These are phyloP conservation scores for Pistacia integerrima DNA, from an alignment of 345 rosid species.

Conservation along the genomic window DNA sequence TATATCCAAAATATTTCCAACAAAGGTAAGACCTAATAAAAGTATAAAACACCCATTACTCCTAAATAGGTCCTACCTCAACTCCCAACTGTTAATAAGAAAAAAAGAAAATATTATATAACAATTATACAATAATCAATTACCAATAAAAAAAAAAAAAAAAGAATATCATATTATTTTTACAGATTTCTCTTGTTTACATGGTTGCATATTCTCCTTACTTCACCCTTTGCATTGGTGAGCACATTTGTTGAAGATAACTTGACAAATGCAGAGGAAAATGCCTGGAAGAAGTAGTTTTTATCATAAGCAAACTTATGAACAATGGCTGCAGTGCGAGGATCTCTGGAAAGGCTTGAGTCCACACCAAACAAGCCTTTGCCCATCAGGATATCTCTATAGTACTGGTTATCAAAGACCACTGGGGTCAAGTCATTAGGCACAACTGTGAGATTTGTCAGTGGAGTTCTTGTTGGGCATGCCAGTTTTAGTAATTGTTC, in stretches of 20 bases:
- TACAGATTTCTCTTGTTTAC: conserved; percentile 4
- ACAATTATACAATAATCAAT: too few relatives aligned
- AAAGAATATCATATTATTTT: neutral
- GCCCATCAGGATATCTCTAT: conserved; percentile 9
- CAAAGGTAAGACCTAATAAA: neutral
- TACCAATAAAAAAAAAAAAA: too few relatives aligned
- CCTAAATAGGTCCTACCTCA: neutral
- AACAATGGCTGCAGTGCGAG: conserved; percentile 25
- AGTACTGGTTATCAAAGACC: conserved; percentile 32
- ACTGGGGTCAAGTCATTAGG: conserved; percentile 28
- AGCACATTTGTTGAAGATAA: conserved; percentile 23
- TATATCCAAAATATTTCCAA: too few relatives aligned
- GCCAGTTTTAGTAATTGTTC: conserved; percentile 16
- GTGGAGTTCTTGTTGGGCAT: conserved; percentile 22
- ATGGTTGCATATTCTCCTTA: conserved; percentile 27
- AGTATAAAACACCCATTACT: too few relatives aligned
- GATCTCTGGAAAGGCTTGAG: conserved; percentile 21
- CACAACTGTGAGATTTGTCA: conserved; percentile 16
- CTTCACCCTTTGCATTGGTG: conserved; percentile 15
- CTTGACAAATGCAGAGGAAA: conserved; percentile 29
- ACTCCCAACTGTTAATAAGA: neutral
- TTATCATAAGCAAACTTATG: conserved; percentile 13
- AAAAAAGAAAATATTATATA: too few relatives aligned
- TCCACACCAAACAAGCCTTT: conserved; percentile 28
- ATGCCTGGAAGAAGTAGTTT: conserved; percentile 21